phyloP scores from a whole-genome alignment of 768 basidiomycete species.

The Termitomyces sp. region DNA sequence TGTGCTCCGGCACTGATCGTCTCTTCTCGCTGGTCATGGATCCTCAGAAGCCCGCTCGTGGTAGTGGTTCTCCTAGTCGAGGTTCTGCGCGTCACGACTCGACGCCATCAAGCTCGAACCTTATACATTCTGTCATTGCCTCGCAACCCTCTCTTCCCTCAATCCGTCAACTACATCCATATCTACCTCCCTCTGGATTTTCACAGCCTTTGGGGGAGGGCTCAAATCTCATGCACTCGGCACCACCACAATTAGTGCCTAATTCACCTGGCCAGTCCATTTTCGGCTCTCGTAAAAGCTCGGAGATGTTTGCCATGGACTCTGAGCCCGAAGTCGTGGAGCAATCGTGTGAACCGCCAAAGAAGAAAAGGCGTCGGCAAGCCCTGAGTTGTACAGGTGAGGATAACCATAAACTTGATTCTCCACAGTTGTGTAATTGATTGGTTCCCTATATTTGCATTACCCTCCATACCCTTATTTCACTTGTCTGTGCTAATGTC shows the following conservation, averaged over 20 bases:
- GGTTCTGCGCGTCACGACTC: conserved; percentile 16
- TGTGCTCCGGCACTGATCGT: conserved; percentile 4
- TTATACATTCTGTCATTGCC: conserved; percentile 17
- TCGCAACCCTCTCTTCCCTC: conserved; percentile 48
- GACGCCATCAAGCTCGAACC: conserved; percentile 19
- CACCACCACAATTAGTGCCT: conserved; percentile 21
- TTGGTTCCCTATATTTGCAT: neutral
- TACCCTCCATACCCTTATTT: neutral
- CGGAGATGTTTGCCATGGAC: conserved; percentile 35
- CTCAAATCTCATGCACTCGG: conserved; percentile 16
- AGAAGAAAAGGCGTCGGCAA: conserved; percentile 80
- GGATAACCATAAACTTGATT: conserved; percentile 16
- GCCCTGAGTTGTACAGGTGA: conserved; percentile 83
- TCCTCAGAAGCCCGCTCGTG: conserved; percentile 7
- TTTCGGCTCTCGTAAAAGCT: conserved; percentile 22
- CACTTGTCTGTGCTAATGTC: conserved; percentile 8
- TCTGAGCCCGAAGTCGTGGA: conserved; percentile 54
- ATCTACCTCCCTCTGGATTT: conserved; percentile 51
- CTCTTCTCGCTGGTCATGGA: conserved; percentile 9
- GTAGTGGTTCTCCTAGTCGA: conserved; percentile 16
- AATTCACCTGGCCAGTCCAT: conserved; percentile 20
- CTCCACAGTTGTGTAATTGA: neutral
- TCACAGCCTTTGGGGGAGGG: conserved; percentile 20
- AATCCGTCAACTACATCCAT: conserved; percentile 65
- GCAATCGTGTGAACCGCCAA: conserved; percentile 53